These are phyloP conservation scores for Rhodotorula sp. DNA, from an alignment of 1,284 basidiomycete genomes.

Conservation along the genomic window DNA sequence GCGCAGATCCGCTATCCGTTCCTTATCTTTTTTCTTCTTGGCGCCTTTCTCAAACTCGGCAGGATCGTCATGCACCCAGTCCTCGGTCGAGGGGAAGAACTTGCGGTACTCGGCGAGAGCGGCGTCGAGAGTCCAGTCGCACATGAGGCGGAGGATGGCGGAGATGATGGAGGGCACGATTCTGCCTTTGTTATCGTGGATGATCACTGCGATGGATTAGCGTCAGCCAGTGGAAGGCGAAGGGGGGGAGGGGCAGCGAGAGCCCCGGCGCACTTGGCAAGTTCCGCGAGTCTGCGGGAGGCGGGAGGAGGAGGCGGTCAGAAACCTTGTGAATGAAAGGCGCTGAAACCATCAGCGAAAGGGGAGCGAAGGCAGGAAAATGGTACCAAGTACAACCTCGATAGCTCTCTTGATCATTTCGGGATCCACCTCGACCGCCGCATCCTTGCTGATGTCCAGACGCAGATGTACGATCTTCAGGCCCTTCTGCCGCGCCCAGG, in stretches of 20 bases:
- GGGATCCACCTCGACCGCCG: conserved; percentile 29
- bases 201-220: conserved; percentile 17
- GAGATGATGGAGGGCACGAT: conserved; percentile 32
- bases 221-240: background rate
- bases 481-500: conserved; percentile 23
- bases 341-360: background rate
- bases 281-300: conserved; percentile 26
- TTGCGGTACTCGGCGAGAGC: conserved; percentile 30
- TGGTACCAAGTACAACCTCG: conserved; percentile 29
- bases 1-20: conserved; percentile 31
- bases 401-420: conserved; percentile 20
- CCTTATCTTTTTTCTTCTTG: conserved; percentile 32
- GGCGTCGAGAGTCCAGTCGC: conserved; percentile 32
- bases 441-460: conserved; percentile 36
- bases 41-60: conserved; percentile 5
- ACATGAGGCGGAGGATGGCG: conserved; percentile 25
- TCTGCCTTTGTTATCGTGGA: conserved; percentile 41
- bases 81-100: conserved; percentile 33
- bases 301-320: background rate
- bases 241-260: background rate
- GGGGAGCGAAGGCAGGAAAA: background rate
- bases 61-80: conserved; percentile 15
- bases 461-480: conserved; percentile 33
- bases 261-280: conserved; percentile 22
- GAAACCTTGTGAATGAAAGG: background rate